Percentiles rank a stretch among this genome's conserved stretches.
These are phyloP conservation scores for Tephrocybe sp. DNA, from an alignment of 768 basidiomycete species.

Conservation along the genomic window DNA sequence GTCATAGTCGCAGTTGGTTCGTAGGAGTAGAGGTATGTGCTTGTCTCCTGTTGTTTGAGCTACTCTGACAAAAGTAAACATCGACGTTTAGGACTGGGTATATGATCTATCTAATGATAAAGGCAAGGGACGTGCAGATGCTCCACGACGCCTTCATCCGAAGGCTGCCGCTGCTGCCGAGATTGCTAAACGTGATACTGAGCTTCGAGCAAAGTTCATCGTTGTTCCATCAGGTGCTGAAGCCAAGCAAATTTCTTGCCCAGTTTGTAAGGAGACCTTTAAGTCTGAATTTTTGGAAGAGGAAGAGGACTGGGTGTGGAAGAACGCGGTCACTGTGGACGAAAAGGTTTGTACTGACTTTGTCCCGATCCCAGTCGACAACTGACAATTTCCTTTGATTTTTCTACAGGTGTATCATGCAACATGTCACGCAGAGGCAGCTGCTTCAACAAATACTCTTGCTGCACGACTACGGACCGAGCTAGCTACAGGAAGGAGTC, in stretches of 20 bases:
- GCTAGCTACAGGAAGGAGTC: constrained; percentile 58
- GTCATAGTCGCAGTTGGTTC: constrained; percentile 90
- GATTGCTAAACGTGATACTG: constrained; percentile 70
- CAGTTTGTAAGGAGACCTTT: constrained; percentile 92
- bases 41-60: constrained; percentile 11
- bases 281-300: constrained; percentile 93
- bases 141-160: constrained; percentile 45
- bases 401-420: constrained; percentile 81
- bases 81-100: constrained; percentile 77
- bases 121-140: constrained; percentile 66
- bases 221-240: constrained; percentile 90
- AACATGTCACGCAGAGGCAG: constrained; percentile 86
- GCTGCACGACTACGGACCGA: constrained; percentile 69
- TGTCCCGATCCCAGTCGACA: not conserved
- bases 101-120: constrained; percentile 64
- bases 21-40: constrained; percentile 70
- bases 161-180: constrained; percentile 63
- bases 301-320: constrained; percentile 98
- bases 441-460: constrained; percentile 58
- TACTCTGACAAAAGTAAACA: constrained; percentile 7
- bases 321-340: constrained; percentile 82
- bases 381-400: constrained; percentile 5
- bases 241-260: constrained; percentile 80
- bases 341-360: constrained; percentile 61
- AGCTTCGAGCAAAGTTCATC: constrained; percentile 74